These are phyloP conservation scores for Prunus campanulata DNA, from an alignment of 306 rosid genomes.

Conservation along the genomic window DNA sequence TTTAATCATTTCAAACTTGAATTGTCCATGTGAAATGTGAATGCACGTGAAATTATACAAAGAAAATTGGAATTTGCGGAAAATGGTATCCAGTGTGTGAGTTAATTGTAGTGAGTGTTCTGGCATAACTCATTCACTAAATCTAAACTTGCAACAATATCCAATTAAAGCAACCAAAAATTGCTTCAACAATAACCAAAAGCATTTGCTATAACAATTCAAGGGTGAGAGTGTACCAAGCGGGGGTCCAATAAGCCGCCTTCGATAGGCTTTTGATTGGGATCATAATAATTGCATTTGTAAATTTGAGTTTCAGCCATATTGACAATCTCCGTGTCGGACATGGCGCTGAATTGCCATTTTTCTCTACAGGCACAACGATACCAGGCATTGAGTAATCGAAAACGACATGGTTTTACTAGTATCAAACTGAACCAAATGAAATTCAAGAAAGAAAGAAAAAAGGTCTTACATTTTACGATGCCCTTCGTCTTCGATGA, in stretches of 20 bases:
- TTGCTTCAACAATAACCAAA: neutral
- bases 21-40: neutral
- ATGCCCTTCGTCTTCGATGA: conserved; percentile 67
- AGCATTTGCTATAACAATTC: neutral
- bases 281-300: conserved; percentile 51
- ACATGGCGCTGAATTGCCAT: conserved; percentile 55
- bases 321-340: conserved; percentile 63
- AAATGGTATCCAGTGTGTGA: neutral
- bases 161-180: neutral
- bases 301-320: conserved; percentile 71
- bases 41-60: neutral
- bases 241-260: conserved; percentile 82
- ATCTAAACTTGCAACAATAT: neutral
- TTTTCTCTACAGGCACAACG: conserved; percentile 44
- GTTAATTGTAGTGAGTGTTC: neutral
- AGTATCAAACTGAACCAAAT: neutral
- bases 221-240: conserved; percentile 47
- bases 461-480: conserved; percentile 50
- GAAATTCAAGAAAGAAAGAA: neutral
- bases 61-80: neutral
- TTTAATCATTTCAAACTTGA: neutral
- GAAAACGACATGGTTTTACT: neutral
- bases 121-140: neutral
- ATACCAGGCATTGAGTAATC: neutral
- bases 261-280: conserved; percentile 27